phyloP scores from a whole-genome alignment of 495 filamentous ascomycete species.

The Parmelia sp. region DNA sequence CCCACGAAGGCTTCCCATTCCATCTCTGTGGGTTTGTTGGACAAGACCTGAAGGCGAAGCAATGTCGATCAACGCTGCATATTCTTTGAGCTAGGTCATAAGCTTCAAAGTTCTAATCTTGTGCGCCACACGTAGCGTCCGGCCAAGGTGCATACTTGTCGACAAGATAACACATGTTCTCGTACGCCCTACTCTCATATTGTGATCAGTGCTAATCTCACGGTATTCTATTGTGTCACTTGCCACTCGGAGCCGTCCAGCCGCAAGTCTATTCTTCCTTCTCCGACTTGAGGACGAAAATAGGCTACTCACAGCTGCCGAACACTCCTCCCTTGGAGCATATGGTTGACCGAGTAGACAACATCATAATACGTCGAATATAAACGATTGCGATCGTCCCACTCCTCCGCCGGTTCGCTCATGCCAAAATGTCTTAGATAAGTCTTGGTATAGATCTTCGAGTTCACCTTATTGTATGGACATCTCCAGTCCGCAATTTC shows the following conservation, averaged over 20 bases:
- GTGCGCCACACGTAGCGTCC: background rate
- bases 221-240: background rate
- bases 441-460: conserved; percentile 17
- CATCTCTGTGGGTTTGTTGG: too few species aligned
- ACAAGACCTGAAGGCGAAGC: too few species aligned
- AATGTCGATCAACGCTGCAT: background rate
- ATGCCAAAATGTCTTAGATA: conserved; percentile 12
- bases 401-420: conserved; percentile 7
- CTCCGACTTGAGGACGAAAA: background rate
- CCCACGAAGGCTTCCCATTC: too few species aligned
- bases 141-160: conserved; percentile 18
- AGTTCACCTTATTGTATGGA: conserved; percentile 10
- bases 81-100: background rate
- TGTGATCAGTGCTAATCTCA: background rate
- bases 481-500: conserved; percentile 25
- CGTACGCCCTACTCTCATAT: conserved; percentile 14
- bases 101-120: background rate
- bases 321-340: conserved; percentile 13
- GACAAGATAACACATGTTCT: conserved; percentile 23
- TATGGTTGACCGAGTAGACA: conserved; percentile 21
- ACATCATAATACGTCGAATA: conserved; percentile 21
- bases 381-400: conserved; percentile 25
- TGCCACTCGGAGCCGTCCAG: background rate
- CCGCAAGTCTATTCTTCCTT: background rate
- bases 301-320: conserved; percentile 12